A percentile compares a stretch with the other conserved stretches of the same genome.
phyloP scores from a whole-genome alignment of 1,139 yeast genomes.

The Kodamaea sp. region DNA sequence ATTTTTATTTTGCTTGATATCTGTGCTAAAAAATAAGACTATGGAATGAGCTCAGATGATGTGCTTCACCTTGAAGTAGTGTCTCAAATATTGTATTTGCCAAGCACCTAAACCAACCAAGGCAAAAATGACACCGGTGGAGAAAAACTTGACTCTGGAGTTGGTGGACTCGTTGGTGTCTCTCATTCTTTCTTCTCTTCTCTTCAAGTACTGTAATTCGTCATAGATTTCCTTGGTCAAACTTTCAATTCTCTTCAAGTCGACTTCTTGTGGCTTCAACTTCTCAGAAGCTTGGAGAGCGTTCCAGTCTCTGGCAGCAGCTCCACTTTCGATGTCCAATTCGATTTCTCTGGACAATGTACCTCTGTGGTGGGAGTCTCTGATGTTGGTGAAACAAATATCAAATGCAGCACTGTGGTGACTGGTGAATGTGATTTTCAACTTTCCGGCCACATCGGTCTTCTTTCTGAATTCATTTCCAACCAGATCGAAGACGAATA shows the following conservation, averaged over 20 bases:
- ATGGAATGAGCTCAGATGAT: conserved; percentile 53
- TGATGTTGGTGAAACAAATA: conserved; percentile 78
- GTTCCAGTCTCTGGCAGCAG: conserved; percentile 98
- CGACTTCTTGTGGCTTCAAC: conserved; percentile 89
- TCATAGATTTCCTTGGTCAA: conserved; percentile 74
- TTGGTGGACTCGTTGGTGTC: conserved; percentile 96
- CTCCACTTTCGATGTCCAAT: conserved; percentile 91
- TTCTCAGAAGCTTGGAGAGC: conserved; percentile 90
- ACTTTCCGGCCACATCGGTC: conserved; percentile 64
- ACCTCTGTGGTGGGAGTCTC: conserved; percentile 37
- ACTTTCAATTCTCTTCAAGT: conserved; percentile 81
- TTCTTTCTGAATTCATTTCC: conserved; percentile 73
- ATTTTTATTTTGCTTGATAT: no score
- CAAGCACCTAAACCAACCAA: conserved; percentile 82
- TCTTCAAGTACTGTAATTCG: conserved; percentile 79
- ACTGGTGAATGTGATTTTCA: conserved; percentile 79
- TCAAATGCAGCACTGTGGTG: conserved; percentile 84
- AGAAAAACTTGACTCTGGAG: conserved; percentile 82
- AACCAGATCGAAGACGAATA: conserved; percentile 61
- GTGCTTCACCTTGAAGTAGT: conserved; percentile 92
- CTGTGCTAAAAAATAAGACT: neutral
- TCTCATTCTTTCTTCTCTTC: conserved; percentile 89
- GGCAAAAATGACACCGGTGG: conserved; percentile 64
- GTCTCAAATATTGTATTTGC: conserved; percentile 90
- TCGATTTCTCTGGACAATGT: conserved; percentile 62